Evolutionary conservation across 495 filamentous ascomycete species (phyloP).

Genomic region (Hyaloscypha hepaticicola): DNA sequence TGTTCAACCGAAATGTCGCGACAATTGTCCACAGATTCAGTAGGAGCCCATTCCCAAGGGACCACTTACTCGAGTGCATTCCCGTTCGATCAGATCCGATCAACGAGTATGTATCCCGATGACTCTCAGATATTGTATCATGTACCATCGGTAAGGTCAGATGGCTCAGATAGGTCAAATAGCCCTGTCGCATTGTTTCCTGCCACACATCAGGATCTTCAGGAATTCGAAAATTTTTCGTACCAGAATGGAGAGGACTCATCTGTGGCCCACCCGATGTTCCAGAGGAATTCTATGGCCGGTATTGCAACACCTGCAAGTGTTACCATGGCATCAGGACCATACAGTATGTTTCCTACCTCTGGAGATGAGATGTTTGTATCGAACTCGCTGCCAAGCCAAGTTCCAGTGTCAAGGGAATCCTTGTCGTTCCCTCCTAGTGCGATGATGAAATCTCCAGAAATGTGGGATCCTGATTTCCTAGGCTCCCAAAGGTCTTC

Average conservation of each 20-base stretch:
- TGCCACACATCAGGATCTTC: slow-evolving; percentile 25
- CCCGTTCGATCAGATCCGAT: slow-evolving; percentile 24
- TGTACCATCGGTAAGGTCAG: slow-evolving; percentile 30
- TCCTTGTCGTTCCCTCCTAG: slow-evolving; percentile 20
- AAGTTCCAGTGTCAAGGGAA: slow-evolving; percentile 24
- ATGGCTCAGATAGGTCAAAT: slow-evolving; percentile 29
- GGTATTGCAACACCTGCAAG: slow-evolving; percentile 1
- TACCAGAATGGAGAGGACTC: slow-evolving; percentile 20
- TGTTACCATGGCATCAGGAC: slow-evolving; percentile 17
- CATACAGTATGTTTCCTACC: slow-evolving; percentile 20
- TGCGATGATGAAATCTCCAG: slow-evolving; percentile 17
- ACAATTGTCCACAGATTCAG: slow-evolving; percentile 27
- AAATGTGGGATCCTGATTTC: slow-evolving; percentile 24
- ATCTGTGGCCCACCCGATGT: slow-evolving; percentile 9
- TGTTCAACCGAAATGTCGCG: slow-evolving; percentile 25
- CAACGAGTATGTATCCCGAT: slow-evolving; percentile 23
- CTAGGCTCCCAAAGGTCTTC: slow-evolving; percentile 30
- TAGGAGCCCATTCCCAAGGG: slow-evolving; percentile 28
- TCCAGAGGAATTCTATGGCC: slow-evolving; percentile 23
- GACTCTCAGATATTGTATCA: slow-evolving; percentile 29
- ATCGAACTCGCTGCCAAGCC: slow-evolving; percentile 17
- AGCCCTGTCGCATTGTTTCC: slow-evolving; percentile 27
- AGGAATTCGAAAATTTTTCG: slow-evolving; percentile 24
- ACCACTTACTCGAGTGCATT: slow-evolving; percentile 18
- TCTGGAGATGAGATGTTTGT: slow-evolving; percentile 25